phyloP scores from a whole-genome alignment of 73 alveolate species.

The Paramecium caudatum region DNA sequence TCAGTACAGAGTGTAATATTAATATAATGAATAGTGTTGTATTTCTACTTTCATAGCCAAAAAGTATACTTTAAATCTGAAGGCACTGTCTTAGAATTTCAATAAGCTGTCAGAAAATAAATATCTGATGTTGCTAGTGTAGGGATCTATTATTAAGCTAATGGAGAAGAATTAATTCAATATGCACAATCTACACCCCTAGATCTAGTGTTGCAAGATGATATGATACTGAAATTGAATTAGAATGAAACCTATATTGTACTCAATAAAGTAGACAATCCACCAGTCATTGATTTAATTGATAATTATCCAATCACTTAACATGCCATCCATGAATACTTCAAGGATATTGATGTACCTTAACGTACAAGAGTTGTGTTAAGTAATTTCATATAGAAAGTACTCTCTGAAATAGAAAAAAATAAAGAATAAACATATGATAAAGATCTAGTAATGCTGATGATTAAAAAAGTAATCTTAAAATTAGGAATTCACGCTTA shows the following conservation, averaged over 20 bases:
- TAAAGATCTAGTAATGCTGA: background rate
- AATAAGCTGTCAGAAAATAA: background rate
- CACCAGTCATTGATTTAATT: conserved; percentile 61
- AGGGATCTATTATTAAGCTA: background rate
- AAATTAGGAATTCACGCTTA: conserved; percentile 14
- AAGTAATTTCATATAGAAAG: conserved; percentile 9
- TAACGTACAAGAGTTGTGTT: conserved; percentile 49
- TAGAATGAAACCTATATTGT: conserved; percentile 51
- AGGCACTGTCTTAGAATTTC: conserved; percentile 15
- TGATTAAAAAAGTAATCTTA: conserved; percentile 39
- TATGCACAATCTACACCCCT: conserved; percentile 72
- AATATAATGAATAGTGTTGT: background rate
- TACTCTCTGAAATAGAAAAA: conserved; percentile 29
- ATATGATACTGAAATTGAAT: conserved; percentile 62
- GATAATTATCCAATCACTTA: conserved; percentile 55
- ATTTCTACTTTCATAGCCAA: conserved; percentile 35
- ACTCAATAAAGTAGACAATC: conserved; percentile 58
- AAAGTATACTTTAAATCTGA: conserved; percentile 9
- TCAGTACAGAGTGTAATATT: background rate
- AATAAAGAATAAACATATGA: conserved; percentile 38
- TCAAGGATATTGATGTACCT: conserved; percentile 66
- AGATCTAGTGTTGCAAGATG: conserved; percentile 51
- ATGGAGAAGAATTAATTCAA: conserved; percentile 10
- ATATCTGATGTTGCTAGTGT: conserved; percentile 31
- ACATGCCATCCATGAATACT: conserved; percentile 58